phyloP scores from a whole-genome alignment of 2,329 filamentous ascomycete species.

The Helminthosporium solani region DNA sequence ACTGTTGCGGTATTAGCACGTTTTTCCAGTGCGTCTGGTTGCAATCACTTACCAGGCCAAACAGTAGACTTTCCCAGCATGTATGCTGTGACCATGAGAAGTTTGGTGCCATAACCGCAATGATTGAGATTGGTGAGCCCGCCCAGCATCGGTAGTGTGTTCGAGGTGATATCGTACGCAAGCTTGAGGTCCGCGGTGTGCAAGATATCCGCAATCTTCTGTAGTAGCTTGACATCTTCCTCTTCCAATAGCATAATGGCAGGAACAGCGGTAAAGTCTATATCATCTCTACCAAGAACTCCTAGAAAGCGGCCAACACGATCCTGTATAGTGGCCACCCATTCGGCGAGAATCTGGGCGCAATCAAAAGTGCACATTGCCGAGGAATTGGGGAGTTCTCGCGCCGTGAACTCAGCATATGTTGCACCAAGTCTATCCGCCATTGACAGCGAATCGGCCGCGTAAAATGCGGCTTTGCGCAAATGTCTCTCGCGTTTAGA shows the following conservation, averaged over 20 bases:
- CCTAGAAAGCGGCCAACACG: constrained; percentile 88
- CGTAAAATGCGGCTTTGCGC: constrained; percentile 92
- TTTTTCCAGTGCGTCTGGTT: not conserved
- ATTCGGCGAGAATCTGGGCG: constrained; percentile 89
- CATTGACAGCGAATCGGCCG: constrained; percentile 86
- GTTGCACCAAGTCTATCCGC: constrained; percentile 82
- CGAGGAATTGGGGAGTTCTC: constrained; percentile 85
- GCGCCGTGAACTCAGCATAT: constrained; percentile 78
- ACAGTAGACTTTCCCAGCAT: constrained; percentile 86
- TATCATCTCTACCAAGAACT: constrained; percentile 77
- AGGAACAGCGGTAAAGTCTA: constrained; percentile 77
- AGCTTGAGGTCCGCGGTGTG: constrained; percentile 77
- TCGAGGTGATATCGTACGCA: constrained; percentile 53
- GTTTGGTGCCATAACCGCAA: constrained; percentile 79
- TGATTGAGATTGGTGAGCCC: constrained; percentile 58
- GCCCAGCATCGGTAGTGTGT: constrained; percentile 52
- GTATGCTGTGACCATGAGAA: constrained; percentile 79
- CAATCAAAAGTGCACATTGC: constrained; percentile 94
- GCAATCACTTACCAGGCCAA: constrained; percentile 73
- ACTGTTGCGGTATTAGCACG: constrained; percentile 48
- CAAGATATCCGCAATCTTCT: constrained; percentile 79
- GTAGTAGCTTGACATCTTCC: constrained; percentile 82
- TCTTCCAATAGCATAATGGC: constrained; percentile 89
- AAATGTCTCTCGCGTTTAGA: constrained; percentile 82
- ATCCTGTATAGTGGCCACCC: constrained; percentile 90